Evolutionary conservation across 225 moss, liverwort and hornwort species (phyloP).

Genomic region (Rhytidiadelphus loreus): DNA sequence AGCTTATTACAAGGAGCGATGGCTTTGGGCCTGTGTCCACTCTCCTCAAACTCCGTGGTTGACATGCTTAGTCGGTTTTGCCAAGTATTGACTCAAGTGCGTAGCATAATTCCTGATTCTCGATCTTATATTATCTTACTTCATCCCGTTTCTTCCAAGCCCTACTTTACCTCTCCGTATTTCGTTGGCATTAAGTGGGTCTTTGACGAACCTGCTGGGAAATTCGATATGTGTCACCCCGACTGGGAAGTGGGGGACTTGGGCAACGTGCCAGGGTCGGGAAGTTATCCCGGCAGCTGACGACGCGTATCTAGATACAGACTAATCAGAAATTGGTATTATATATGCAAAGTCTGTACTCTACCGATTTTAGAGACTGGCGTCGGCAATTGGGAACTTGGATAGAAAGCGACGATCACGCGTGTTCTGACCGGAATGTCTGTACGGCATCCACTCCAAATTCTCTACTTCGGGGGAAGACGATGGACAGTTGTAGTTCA

Average conservation of each 20-base stretch:
- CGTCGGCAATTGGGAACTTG: not conserved
- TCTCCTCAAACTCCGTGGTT: not conserved
- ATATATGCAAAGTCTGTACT: not conserved
- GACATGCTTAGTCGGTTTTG: not conserved
- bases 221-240: not conserved
- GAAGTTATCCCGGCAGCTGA: not conserved
- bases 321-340: not conserved
- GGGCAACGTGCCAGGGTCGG: not conserved
- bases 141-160: not conserved
- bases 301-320: not conserved
- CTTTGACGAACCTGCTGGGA: not conserved
- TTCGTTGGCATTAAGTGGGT: not conserved
- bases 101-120: not conserved
- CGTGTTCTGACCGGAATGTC: not conserved
- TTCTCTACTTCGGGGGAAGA: not conserved
- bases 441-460: not conserved
- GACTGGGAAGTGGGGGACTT: not conserved
- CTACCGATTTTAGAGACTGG: not conserved
- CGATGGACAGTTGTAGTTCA: not conserved
- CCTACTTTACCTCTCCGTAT: not conserved
- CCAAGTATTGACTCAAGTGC: not conserved
- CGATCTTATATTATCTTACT: not conserved
- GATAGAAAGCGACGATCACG: not conserved
- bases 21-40: not conserved
- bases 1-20: not conserved